Percentiles rank a stretch among this genome's conserved stretches.
These are phyloP conservation scores for Neonectria magnoliae DNA, from an alignment of 2,329 filamentous ascomycete genomes.

Conservation along the genomic window DNA sequence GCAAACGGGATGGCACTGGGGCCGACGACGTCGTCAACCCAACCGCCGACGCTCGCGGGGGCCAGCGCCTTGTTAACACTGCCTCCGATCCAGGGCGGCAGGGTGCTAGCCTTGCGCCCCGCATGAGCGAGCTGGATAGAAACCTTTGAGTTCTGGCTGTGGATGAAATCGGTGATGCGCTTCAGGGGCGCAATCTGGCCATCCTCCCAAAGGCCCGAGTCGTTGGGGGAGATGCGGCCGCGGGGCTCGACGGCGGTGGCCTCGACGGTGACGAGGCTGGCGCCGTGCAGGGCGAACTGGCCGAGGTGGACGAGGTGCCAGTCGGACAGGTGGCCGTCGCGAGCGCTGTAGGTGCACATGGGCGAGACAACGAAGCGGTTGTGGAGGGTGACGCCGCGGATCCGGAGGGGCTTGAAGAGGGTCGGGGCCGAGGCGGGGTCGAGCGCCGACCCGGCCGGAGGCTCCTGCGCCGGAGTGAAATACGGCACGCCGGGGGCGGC, in stretches of 20 bases:
- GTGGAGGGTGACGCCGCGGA: constrained; percentile 61
- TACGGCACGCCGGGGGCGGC: constrained; percentile 58
- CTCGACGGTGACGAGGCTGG: constrained; percentile 79
- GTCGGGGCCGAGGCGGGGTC: constrained; percentile 56
- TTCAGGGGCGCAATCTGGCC: constrained; percentile 78
- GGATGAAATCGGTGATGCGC: constrained; percentile 79
- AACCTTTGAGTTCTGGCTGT: constrained; percentile 79
- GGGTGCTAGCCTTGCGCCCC: constrained; percentile 72
- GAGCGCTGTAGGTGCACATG: constrained; percentile 69
- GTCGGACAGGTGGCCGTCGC: constrained; percentile 75
- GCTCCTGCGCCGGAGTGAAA: constrained; percentile 65
- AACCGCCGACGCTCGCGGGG: constrained; percentile 61
- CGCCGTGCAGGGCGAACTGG: constrained; percentile 79
- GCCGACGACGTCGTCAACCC: constrained; percentile 65
- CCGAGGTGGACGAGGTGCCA: constrained; percentile 88
- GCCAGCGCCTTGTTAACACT: constrained; percentile 63
- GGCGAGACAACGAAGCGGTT: constrained; percentile 69
- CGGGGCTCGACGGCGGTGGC: constrained; percentile 79
- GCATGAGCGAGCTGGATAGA: constrained; percentile 86
- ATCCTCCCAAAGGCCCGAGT: constrained; percentile 85
- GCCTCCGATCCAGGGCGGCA: constrained; percentile 70
- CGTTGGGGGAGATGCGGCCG: constrained; percentile 85
- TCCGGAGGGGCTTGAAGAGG: constrained; percentile 65
- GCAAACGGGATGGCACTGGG: constrained; percentile 68
- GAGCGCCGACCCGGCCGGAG: constrained; percentile 60